Percentiles rank a stretch among this genome's conserved stretches.
These are phyloP conservation scores for Scedosporium dehoogii DNA, from an alignment of 2,329 filamentous ascomycete genomes.

Conservation along the genomic window DNA sequence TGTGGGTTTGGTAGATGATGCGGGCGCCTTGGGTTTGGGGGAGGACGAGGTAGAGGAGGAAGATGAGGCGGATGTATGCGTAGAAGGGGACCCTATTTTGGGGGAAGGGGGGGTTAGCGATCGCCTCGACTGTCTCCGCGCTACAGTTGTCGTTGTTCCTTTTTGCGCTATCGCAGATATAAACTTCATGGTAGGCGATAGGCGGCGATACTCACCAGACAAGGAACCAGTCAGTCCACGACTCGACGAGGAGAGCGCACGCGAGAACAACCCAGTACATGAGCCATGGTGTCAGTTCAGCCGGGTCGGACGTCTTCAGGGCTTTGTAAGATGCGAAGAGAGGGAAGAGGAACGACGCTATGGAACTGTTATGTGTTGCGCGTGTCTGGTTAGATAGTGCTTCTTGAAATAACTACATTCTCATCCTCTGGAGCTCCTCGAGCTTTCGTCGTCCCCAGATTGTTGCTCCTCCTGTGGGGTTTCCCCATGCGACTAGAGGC, in stretches of 20 bases:
- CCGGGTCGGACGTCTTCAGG: constrained; percentile 81
- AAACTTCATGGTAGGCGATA: too few relatives aligned
- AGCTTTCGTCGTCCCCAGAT: not conserved
- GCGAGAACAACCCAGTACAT: constrained; percentile 98
- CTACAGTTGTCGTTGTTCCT: too few relatives aligned
- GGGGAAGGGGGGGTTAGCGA: not conserved
- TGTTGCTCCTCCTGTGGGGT: constrained; percentile 11
- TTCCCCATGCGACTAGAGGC: constrained; percentile 10
- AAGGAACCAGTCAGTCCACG: constrained; percentile 79
- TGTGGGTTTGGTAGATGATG: constrained; percentile 70
- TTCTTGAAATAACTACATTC: constrained; percentile 8
- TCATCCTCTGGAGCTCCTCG: constrained; percentile 9
- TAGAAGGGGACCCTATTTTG: constrained; percentile 74
- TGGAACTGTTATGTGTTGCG: constrained; percentile 51
- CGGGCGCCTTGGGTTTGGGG: constrained; percentile 93
- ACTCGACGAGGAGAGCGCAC: constrained; percentile 71
- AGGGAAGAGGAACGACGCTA: constrained; percentile 85
- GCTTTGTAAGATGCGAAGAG: constrained; percentile 98
- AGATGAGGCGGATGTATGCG: constrained; percentile 75
- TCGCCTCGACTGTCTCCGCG: too few relatives aligned
- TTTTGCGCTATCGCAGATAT: too few relatives aligned
- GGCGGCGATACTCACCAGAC: constrained; percentile 47
- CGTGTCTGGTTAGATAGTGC: constrained; percentile 8
- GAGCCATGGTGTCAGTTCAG: constrained; percentile 89
- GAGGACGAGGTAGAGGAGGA: constrained; percentile 91